phyloP scores from a whole-genome alignment of 2,329 filamentous ascomycete genomes.

The Cladosporium cucumerinum region DNA sequence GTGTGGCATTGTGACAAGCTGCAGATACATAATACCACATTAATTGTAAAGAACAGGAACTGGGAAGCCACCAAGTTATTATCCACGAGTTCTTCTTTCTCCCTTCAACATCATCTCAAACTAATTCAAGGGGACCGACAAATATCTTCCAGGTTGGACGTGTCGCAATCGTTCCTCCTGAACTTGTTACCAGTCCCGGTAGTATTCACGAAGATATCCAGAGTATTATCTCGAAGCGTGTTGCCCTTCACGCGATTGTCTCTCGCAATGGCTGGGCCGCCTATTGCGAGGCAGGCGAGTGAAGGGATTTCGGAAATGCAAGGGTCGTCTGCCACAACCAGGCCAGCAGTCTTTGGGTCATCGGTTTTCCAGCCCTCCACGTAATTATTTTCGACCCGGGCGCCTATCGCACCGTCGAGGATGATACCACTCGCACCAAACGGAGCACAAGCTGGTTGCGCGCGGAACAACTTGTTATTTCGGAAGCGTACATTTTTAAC shows the following conservation, averaged over 20 bases:
- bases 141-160: neutral
- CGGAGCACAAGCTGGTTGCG: slow-evolving; percentile 2
- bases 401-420: slow-evolving; percentile 30
- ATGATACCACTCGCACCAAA: slow-evolving; percentile 27
- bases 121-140: neutral
- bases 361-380: slow-evolving; percentile 27
- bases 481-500: slow-evolving; percentile 31
- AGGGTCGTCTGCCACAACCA: slow-evolving; percentile 29
- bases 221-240: slow-evolving; percentile 31
- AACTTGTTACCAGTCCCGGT: slow-evolving; percentile 6
- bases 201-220: slow-evolving; percentile 21
- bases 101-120: neutral
- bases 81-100: neutral
- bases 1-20: neutral
- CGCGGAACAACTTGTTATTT: slow-evolving; percentile 31
- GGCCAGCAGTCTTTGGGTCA: slow-evolving; percentile 21
- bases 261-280: slow-evolving; percentile 20
- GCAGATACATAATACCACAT: neutral
- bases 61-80: neutral
- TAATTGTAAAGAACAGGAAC: neutral
- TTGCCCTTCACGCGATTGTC: slow-evolving; percentile 34
- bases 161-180: slow-evolving; percentile 6
- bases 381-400: slow-evolving; percentile 31
- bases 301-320: neutral
- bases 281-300: neutral